These are phyloP conservation scores for Acer campestre DNA, from an alignment of 345 rosid genomes.

Conservation along the genomic window DNA sequence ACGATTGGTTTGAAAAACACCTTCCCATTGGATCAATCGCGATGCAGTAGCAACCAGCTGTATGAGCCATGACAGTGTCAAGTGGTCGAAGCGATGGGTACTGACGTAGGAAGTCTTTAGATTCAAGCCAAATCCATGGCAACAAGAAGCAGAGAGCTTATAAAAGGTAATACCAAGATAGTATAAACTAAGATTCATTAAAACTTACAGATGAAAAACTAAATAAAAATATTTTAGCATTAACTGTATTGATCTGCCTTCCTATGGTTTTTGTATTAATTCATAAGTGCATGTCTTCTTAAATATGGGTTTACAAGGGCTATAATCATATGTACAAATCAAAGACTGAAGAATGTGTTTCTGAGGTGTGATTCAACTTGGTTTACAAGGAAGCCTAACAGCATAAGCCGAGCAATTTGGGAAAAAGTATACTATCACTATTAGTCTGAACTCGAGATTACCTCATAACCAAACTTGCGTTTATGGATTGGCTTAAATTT, in stretches of 20 bases:
- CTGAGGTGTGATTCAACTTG: not conserved
- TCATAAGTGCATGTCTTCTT: not conserved
- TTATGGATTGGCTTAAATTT: constrained; percentile 91
- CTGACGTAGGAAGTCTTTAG: too few relatives aligned
- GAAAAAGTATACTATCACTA: not conserved
- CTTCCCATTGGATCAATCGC: constrained; percentile 96
- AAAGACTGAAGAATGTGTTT: not conserved
- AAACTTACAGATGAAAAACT: not conserved
- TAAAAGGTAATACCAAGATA: not conserved
- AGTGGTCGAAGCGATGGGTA: constrained; percentile 81
- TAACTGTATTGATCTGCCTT: not conserved
- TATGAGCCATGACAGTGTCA: constrained; percentile 88
- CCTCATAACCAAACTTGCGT: constrained; percentile 93
- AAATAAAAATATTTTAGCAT: not conserved
- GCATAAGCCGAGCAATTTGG: not conserved
- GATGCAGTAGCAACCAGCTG: constrained; percentile 98
- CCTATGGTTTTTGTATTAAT: not conserved
- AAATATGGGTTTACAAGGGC: constrained; percentile 4
- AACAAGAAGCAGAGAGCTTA: too few relatives aligned
- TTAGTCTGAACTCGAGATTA: constrained; percentile 25
- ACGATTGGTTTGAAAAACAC: constrained; percentile 38
- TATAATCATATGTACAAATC: too few relatives aligned
- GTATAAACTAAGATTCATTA: not conserved
- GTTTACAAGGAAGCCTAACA: not conserved
- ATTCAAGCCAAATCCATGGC: too few relatives aligned